These are phyloP conservation scores for Acacia pycnantha DNA, from an alignment of 331 rosid species.

Conservation along the genomic window DNA sequence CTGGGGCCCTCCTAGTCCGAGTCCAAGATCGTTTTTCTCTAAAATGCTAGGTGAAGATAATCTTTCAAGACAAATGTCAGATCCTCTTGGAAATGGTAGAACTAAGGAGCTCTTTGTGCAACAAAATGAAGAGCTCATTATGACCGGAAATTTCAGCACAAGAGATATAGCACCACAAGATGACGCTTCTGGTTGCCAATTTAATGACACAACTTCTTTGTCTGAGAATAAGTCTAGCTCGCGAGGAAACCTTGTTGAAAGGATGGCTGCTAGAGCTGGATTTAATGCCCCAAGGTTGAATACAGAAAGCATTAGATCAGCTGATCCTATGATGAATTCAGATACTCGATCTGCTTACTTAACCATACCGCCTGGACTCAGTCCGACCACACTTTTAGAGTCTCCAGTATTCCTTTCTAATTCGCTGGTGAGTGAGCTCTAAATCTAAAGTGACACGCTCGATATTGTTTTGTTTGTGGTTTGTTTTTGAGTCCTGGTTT, in stretches of 20 bases:
- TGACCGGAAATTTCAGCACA: slow-evolving; percentile 22
- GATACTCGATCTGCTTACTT: slow-evolving; percentile 74
- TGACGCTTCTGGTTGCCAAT: slow-evolving; percentile 38
- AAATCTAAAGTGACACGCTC: background rate
- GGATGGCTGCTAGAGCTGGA: slow-evolving; percentile 94
- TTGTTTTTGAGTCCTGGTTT: slow-evolving; percentile 16
- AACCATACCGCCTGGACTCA: slow-evolving; percentile 91
- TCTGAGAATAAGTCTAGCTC: slow-evolving; percentile 47
- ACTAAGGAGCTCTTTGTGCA: slow-evolving; percentile 50
- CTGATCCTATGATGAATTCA: slow-evolving; percentile 58
- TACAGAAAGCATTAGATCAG: slow-evolving; percentile 82
- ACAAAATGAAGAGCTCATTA: slow-evolving; percentile 36
- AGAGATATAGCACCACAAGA: slow-evolving; percentile 30
- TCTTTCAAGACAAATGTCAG: slow-evolving; percentile 46
- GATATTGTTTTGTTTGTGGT: slow-evolving; percentile 1
- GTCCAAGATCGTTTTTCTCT: slow-evolving; percentile 70
- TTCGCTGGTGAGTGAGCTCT: slow-evolving; percentile 73
- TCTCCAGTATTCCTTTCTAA: slow-evolving; percentile 93
- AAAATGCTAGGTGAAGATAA: slow-evolving; percentile 62
- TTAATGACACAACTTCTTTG: slow-evolving; percentile 33
- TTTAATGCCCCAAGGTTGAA: slow-evolving; percentile 95
- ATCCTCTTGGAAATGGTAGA: slow-evolving; percentile 41
- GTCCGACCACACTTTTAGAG: slow-evolving; percentile 92
- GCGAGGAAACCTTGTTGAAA: slow-evolving; percentile 75
- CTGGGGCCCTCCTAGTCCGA: slow-evolving; percentile 81